Evolutionary conservation across 2,329 filamentous ascomycete genomes (phyloP), one percentile per base, ranked within the genome.

Genomic region (Apiospora marii): DNA sequence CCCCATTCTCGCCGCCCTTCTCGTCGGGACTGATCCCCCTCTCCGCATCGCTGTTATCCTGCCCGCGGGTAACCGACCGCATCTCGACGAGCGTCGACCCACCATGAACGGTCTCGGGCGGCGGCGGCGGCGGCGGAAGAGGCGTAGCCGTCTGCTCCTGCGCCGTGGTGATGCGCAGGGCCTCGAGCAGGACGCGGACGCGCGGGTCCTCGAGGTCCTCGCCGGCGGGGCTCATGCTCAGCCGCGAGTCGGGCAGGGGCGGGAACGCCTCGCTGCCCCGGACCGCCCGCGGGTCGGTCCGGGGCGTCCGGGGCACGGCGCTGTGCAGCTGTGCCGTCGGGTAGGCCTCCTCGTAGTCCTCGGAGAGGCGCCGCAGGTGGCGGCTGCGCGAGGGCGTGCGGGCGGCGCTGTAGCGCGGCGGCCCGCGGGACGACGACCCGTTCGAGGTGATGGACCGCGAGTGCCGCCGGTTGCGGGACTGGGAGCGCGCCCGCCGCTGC

Each of bases 381-480:
- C 46, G 34, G 8, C 44, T 19, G 0, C 67, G 27, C 3, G 67
- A 69, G 8, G 44, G 67, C 16, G 44, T 49, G 44, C 44, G 67
- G 44, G 44, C n/a, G 58, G 1, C 4, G 67, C 48, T 6, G 67
- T 69, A 49, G 67, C 67, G 67, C 1, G 67, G 48, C 2, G 43
- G 43, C 7, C 44, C 67, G 3, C 67, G 44, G 3, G 67, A 69
- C n/a, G 67, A 69, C n/a, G 67, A 68, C 2, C 43, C 24, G n/a
- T 64, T 64, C 3, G 67, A 30, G 16, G 24, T 30, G 24, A 49
- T n/a, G 43, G 67, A 68, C 16, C 67, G n/a, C 27, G 67, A 69
- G 44, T 48, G 67, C 19, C 67, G 16, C 16, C 67, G 67, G 27
- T 34, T 49, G 24, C 67, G 67, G 43, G 67, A 61, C 34, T 41